Evolutionary conservation across 805 yeast species (phyloP).

Genomic region (Yarrowia yakushimensis): DNA sequence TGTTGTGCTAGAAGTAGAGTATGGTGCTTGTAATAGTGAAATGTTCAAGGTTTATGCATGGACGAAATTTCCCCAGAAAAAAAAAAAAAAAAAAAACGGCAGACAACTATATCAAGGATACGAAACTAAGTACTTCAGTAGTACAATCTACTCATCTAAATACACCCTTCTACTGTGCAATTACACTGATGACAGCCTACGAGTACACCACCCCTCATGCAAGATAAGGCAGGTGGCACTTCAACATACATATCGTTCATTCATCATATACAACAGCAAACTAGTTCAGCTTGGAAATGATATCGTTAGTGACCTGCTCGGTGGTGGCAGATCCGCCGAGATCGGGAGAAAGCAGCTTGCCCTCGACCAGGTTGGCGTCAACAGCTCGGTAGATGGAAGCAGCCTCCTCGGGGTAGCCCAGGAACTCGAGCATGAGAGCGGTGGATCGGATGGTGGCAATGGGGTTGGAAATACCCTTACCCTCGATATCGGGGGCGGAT

Average conservation of each 20-base stretch:
- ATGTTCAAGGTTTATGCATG: no score
- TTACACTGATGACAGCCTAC: no score
- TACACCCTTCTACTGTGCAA: no score
- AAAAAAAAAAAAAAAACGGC: no score
- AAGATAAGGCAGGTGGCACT: no score
- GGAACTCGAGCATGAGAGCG: conserved; percentile 94
- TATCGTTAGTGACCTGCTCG: conserved; percentile 80
- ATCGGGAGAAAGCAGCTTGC: conserved; percentile 83
- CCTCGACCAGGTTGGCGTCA: conserved; percentile 83
- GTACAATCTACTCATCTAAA: no score
- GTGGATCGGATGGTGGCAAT: conserved; percentile 97
- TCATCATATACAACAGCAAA: background rate
- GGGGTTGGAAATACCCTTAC: conserved; percentile 86
- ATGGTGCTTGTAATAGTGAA: no score
- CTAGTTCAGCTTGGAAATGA: conserved; percentile 44
- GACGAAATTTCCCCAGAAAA: no score
- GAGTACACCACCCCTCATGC: background rate
- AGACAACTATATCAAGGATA: no score
- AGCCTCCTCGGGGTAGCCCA: conserved; percentile 88
- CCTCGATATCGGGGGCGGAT: conserved; percentile 98
- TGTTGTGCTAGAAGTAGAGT: no score
- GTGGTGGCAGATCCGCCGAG: conserved; percentile 89
- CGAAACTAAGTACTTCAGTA: no score
- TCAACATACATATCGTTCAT: background rate
- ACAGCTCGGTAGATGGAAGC: conserved; percentile 91